Percentiles rank a stretch among this genome's conserved stretches.
phyloP scores from a whole-genome alignment of 257 asterid species.

The Jaltomata sinuosa region DNA sequence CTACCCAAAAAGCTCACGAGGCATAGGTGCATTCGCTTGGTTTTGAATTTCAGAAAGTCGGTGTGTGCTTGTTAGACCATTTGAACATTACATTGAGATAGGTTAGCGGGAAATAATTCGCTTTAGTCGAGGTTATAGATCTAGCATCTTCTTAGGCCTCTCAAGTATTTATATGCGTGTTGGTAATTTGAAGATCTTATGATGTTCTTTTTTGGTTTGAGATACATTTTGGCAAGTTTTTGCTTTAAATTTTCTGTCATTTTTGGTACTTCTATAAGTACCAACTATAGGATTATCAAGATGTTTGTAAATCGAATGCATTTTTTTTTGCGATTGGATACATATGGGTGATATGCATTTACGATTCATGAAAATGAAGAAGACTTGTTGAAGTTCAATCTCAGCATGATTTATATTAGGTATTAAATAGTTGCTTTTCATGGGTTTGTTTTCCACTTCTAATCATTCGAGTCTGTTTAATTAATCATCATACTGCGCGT shows the following conservation, averaged over 20 bases:
- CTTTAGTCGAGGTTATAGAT: not conserved
- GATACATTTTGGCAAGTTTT: not conserved
- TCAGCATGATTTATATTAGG: not conserved
- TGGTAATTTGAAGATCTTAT: not conserved
- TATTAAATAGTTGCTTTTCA: not conserved
- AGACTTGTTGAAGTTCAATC: not conserved
- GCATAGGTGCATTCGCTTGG: not conserved
- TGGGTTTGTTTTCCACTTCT: not conserved
- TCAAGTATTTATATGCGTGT: not conserved
- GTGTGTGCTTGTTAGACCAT: conserved; percentile 1
- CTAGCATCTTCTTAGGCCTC: conserved; percentile 8
- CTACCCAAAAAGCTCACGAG: conserved; percentile 33
- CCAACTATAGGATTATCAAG: not conserved
- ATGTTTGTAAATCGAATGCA: not conserved
- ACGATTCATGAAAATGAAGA: not conserved
- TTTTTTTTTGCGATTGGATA: not conserved
- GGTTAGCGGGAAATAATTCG: not conserved
- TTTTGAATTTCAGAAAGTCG: not conserved
- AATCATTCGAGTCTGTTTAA: not conserved
- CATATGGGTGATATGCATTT: not conserved
- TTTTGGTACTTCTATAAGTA: not conserved
- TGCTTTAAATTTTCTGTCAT: not conserved
- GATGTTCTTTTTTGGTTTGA: not conserved
- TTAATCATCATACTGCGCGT: not conserved
- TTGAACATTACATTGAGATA: conserved; percentile 17